A percentile compares a stretch with the other conserved stretches of the same genome.
These are phyloP conservation scores for Botrytis elliptica DNA, from an alignment of 2,329 filamentous ascomycete genomes.

Conservation along the genomic window DNA sequence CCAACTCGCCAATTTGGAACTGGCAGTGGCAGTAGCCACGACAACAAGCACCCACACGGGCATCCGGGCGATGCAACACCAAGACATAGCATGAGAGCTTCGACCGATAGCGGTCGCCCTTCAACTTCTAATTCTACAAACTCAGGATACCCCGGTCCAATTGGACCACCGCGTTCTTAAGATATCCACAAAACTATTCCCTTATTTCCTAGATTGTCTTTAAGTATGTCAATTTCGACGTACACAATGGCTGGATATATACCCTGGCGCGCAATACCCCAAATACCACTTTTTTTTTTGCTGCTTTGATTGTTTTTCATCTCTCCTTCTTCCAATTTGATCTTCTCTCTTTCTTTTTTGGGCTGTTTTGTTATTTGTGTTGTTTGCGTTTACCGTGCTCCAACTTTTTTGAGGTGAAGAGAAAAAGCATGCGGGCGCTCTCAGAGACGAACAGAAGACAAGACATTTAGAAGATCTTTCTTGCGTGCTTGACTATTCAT, in stretches of 20 bases:
- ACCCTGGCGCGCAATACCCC: slow-evolving; percentile 41
- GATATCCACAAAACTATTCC: slow-evolving; percentile 29
- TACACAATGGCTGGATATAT: slow-evolving; percentile 39
- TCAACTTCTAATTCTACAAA: slow-evolving; percentile 92
- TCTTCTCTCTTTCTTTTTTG: slow-evolving; percentile 22
- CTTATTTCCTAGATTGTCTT: slow-evolving; percentile 36
- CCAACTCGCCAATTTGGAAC: slow-evolving; percentile 62
- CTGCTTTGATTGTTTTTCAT: slow-evolving; percentile 31
- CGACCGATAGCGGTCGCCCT: slow-evolving; percentile 86
- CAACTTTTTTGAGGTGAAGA: slow-evolving; percentile 24
- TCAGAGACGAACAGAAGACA: slow-evolving; percentile 23
- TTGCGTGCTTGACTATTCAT: slow-evolving; percentile 25
- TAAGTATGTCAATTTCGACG: slow-evolving; percentile 27
- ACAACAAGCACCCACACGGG: slow-evolving; percentile 60
- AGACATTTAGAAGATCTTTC: slow-evolving; percentile 35
- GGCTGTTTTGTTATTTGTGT: slow-evolving; percentile 7
- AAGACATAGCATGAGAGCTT: slow-evolving; percentile 78
- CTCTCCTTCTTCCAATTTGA: slow-evolving; percentile 21
- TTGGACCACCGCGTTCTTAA: slow-evolving; percentile 79
- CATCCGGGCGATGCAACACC: slow-evolving; percentile 80
- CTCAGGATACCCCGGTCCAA: slow-evolving; percentile 93
- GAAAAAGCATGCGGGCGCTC: slow-evolving; percentile 31
- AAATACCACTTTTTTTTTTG: slow-evolving; percentile 37
- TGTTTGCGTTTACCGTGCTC: slow-evolving; percentile 12
- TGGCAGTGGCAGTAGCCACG: slow-evolving; percentile 56